Evolutionary conservation across 768 basidiomycete species (phyloP).

Genomic region (Polyporus arcularius): DNA sequence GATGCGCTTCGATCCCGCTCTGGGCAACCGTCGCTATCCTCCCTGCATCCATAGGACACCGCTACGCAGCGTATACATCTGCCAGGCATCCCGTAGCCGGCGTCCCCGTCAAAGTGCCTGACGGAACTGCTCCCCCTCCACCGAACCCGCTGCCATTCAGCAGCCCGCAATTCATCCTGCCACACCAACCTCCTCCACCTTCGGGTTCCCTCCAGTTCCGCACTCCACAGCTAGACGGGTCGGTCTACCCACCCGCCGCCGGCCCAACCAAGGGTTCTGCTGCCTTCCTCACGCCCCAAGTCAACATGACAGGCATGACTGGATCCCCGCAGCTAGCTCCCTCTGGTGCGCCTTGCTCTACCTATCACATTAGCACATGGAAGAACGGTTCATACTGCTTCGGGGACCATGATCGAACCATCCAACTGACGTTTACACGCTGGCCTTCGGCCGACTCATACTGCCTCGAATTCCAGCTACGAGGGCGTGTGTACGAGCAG

Average conservation of each 20-base stretch:
- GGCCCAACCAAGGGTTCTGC: background rate
- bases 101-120: background rate
- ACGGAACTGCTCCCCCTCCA: background rate
- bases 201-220: too few species aligned
- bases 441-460: conserved; percentile 1
- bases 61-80: background rate
- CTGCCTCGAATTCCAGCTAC: background rate
- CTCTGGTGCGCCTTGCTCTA: background rate
- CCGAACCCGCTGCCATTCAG: background rate
- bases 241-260: too few species aligned
- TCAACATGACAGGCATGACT: background rate
- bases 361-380: background rate
- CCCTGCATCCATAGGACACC: background rate
- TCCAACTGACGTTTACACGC: background rate
- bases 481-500: background rate
- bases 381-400: background rate
- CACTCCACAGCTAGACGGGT: too few species aligned
- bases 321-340: background rate
- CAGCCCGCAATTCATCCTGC: background rate
- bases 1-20: background rate
- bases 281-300: background rate
- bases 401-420: background rate
- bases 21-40: background rate
- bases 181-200: background rate
- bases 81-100: background rate